phyloP scores from a whole-genome alignment of 805 yeast genomes.

The Lachancea thermotolerans region DNA sequence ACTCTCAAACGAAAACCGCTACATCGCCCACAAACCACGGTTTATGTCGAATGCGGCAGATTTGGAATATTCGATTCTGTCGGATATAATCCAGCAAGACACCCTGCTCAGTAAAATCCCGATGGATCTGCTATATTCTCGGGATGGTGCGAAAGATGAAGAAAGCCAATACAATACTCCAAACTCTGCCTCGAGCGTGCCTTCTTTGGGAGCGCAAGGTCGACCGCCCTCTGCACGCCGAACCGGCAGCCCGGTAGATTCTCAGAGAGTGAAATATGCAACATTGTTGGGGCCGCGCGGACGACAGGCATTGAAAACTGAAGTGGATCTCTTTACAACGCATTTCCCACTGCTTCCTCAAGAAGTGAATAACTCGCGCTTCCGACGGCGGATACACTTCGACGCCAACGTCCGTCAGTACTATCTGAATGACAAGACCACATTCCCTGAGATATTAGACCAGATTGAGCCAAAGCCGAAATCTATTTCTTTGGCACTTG shows the following conservation, averaged over 20 bases:
- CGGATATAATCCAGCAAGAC: constrained; percentile 50
- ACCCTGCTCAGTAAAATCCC: constrained; percentile 21
- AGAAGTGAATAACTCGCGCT: constrained; percentile 7
- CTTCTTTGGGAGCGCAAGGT: neutral
- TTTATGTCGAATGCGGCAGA: constrained; percentile 68
- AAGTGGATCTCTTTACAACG: constrained; percentile 22
- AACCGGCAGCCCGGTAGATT: neutral
- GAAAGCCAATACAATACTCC: constrained; percentile 9
- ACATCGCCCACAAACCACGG: constrained; percentile 31
- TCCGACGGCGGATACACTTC: constrained; percentile 2
- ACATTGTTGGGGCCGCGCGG: constrained; percentile 26
- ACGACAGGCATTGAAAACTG: constrained; percentile 20
- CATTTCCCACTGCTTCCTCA: constrained; percentile 31
- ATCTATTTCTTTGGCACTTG: constrained; percentile 22
- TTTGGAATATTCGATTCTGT: constrained; percentile 61
- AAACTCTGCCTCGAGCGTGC: constrained; percentile 1
- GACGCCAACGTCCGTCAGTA: constrained; percentile 58
- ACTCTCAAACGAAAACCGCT: constrained; percentile 20
- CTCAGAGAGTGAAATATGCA: constrained; percentile 13
- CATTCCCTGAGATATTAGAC: constrained; percentile 55
- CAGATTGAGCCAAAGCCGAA: constrained; percentile 10
- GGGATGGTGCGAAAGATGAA: neutral
- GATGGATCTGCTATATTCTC: constrained; percentile 18
- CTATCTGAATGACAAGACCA: constrained; percentile 46
- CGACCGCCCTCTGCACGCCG: neutral